Base-by-base conservation (phyloP, 305 asterid species). In the Ilex paraguariensis region DNA sequence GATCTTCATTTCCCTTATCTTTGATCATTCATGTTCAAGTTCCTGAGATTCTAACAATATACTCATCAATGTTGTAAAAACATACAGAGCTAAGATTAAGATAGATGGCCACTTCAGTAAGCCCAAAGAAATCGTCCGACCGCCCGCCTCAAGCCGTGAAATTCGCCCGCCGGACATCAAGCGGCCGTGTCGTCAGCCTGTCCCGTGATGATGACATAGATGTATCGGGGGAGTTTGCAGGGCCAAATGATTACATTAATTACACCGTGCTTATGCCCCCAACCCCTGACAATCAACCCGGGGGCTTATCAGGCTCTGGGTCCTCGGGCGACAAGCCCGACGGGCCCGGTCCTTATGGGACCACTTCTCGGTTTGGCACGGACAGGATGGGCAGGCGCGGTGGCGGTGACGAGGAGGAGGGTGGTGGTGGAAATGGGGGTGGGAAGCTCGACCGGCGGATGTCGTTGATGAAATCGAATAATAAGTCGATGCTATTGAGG, bases 241-340 rank as follows among this genome's bases (percentile, higher is more conserved):
- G 76, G 3, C 85, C 79, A 21, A 79, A 70, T 59, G 95, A 91
- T 67, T 83, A 73, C 63, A 80, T 70, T 0, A 87, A 83, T 62
- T 92, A 87, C 75, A 89, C 98, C 1, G 98, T 92, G n/a, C 73
- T 84, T 68, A 85, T 92, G 97, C 98, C 98, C 0, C 87, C 98
- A 10, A 92, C 98, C 12, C 98, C 98, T 0, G 98, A 92, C 60
- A 87, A 92, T 42, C 93, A 85, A 66, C 97, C 96, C 13, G 95
- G 86, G 3, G 90, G 57, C 13, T 7, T 67, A 11, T 64, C 82
- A 12, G 57, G 17, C 13, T 56, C 31, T 10, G 42, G 65, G 40
- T 62, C 78, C 3, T 31, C 80, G 0, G 93, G 81, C 0, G 96
- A 86, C 75, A 86, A 88, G 74, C 93, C 91, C 13, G 95, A 86